Evolutionary conservation across 1,284 basidiomycete genomes (phyloP).

Genomic region (Anthracocystis panici-leucophaei): DNA sequence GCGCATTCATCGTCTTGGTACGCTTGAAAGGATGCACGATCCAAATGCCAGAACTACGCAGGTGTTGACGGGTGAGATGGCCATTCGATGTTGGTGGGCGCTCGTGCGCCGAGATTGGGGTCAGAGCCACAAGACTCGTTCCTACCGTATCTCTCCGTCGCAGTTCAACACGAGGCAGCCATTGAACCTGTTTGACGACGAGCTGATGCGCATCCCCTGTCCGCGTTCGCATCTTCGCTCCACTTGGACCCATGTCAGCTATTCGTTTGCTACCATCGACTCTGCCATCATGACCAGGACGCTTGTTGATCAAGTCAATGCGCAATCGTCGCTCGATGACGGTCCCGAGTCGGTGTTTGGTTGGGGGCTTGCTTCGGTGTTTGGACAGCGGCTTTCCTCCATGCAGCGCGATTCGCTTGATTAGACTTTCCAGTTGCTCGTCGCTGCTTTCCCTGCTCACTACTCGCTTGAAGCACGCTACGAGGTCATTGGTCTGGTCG

Average conservation of each 20-base stretch:
- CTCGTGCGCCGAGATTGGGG: constrained; percentile 43
- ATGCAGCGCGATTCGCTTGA: constrained; percentile 38
- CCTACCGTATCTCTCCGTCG: constrained; percentile 32
- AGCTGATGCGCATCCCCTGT: constrained; percentile 25
- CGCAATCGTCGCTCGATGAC: constrained; percentile 23
- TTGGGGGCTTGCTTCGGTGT: constrained; percentile 37
- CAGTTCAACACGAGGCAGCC: constrained; percentile 45
- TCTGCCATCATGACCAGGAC: constrained; percentile 41
- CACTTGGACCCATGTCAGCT: constrained; percentile 45
- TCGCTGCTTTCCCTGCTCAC: constrained; percentile 39
- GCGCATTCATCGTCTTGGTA: constrained; percentile 44
- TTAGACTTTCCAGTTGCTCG: constrained; percentile 33
- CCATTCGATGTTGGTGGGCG: constrained; percentile 45
- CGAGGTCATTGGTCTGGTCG: constrained; percentile 23
- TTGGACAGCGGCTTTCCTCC: constrained; percentile 30
- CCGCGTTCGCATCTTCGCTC: constrained; percentile 35
- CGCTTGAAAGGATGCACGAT: constrained; percentile 22
- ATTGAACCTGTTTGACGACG: constrained; percentile 45
- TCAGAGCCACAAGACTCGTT: constrained; percentile 31
- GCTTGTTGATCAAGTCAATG: constrained; percentile 43
- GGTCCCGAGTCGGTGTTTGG: constrained; percentile 18
- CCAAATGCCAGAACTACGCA: constrained; percentile 1
- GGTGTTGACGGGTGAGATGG: constrained; percentile 35
- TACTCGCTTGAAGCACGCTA: constrained; percentile 42
- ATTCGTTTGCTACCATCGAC: constrained; percentile 34